Evolutionary conservation across 768 basidiomycete species (phyloP).

Genomic region (Chalciporus piperatus): DNA sequence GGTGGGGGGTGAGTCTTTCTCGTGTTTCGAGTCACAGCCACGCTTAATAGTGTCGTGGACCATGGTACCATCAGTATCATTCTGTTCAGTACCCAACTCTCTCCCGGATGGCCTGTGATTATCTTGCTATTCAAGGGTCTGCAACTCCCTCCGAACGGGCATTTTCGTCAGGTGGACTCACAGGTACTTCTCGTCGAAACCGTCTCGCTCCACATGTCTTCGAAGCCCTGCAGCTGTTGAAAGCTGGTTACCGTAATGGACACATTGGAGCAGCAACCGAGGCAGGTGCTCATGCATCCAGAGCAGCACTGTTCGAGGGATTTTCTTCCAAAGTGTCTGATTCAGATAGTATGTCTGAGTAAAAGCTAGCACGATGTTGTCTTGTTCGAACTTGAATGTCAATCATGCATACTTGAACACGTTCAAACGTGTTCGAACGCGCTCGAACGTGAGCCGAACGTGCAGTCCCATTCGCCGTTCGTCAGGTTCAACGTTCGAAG

Average conservation of each 20-base stretch:
- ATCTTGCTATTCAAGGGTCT: conserved; percentile 27
- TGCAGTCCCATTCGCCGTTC: background rate
- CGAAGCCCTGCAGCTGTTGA: conserved; percentile 29
- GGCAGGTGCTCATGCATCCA: conserved; percentile 1
- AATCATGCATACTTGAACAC: too few species aligned
- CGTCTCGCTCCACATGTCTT: conserved; percentile 23
- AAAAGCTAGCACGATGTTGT: background rate
- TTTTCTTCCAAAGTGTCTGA: background rate
- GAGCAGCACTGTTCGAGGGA: background rate
- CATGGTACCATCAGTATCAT: too few species aligned
- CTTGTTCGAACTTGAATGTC: background rate
- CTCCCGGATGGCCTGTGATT: conserved; percentile 10
- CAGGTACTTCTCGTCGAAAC: conserved; percentile 17
- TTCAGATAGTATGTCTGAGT: background rate
- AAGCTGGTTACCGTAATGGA: conserved; percentile 28
- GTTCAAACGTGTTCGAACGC: background rate
- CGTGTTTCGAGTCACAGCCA: background rate
- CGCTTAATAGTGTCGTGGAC: too few species aligned
- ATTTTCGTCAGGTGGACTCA: conserved; percentile 29
- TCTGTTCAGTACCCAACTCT: conserved; percentile 17
- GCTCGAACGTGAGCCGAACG: background rate
- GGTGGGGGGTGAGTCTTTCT: conserved; percentile 1
- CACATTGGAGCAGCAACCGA: conserved; percentile 20
- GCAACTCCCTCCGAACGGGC: conserved; percentile 23
- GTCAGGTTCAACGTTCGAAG: conserved; percentile 13